Evolutionary conservation across 192 early-diverging fungal genomes (phyloP).

Genomic region (Piromyces finnis): DNA sequence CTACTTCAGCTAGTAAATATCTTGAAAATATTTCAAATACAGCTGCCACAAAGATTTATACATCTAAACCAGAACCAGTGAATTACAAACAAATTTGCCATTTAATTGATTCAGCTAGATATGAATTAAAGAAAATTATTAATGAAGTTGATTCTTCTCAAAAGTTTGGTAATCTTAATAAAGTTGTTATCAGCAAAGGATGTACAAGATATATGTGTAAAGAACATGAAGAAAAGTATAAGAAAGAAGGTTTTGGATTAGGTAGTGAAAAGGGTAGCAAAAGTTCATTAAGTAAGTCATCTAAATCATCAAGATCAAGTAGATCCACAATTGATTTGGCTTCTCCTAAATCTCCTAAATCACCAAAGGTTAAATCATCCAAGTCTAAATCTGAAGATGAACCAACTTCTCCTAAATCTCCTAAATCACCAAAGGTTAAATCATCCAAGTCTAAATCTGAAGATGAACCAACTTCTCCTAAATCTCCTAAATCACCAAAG

Average conservation of each 20-base stretch:
- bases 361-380: not conserved
- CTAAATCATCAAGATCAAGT: not conserved
- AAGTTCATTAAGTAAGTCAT: not conserved
- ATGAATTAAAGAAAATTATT: not conserved
- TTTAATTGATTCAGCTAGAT: not conserved
- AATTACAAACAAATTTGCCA: not conserved
- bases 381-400: not conserved
- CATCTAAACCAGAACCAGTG: not conserved
- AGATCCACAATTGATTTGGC: not conserved
- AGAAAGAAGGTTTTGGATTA: not conserved
- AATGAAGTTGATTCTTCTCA: not conserved
- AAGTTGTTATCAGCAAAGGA: not conserved
- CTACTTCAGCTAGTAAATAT: not conserved
- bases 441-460: not conserved
- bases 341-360: not conserved
- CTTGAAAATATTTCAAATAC: not conserved
- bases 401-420: not conserved
- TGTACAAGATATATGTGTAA: not conserved
- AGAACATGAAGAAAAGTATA: not conserved
- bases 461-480: not conserved
- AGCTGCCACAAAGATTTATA: not conserved
- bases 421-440: not conserved
- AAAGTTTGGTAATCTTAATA: not conserved
- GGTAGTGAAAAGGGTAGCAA: not conserved
- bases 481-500: not conserved